Evolutionary conservation across 2,329 filamentous ascomycete genomes (phyloP).

Genomic region (Xylariomycetidae sp.): DNA sequence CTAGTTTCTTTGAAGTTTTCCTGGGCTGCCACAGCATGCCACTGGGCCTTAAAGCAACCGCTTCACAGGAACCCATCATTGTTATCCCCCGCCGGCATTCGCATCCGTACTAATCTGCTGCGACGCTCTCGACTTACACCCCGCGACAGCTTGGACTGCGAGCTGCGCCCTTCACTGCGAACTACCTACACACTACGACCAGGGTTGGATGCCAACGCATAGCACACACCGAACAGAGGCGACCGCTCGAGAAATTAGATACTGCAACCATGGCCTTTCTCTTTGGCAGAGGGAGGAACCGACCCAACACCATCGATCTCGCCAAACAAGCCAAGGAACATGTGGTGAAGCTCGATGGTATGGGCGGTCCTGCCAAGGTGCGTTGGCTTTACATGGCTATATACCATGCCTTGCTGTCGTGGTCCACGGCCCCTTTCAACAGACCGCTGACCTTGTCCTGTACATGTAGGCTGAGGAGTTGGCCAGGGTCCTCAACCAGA

Average conservation of each 20-base stretch:
- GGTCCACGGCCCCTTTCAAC: conserved; percentile 5
- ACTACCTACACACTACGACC: too few relatives aligned
- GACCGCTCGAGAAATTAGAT: too few relatives aligned
- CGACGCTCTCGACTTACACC: conserved; percentile 2
- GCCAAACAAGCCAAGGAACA: conserved; percentile 51
- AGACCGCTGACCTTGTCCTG: conserved; percentile 4
- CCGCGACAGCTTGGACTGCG: neutral
- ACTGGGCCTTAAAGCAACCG: too few relatives aligned
- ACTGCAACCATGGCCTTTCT: conserved; percentile 44
- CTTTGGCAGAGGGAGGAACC: conserved; percentile 46
- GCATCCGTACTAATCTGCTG: too few relatives aligned
- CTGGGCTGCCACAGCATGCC: too few relatives aligned
- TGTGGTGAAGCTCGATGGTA: conserved; percentile 47
- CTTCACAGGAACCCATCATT: too few relatives aligned
- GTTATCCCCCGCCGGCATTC: conserved; percentile 1
- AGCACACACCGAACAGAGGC: neutral
- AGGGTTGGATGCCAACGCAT: too few relatives aligned
- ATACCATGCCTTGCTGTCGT: too few relatives aligned
- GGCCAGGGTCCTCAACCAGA: conserved; percentile 76
- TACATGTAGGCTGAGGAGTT: conserved; percentile 71
- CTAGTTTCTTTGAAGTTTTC: too few relatives aligned
- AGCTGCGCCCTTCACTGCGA: too few relatives aligned
- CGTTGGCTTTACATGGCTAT: too few relatives aligned
- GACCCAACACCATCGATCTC: conserved; percentile 46
- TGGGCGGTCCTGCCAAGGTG: conserved; percentile 43